Percentiles rank a stretch among this genome's conserved stretches.
These are phyloP conservation scores for Brassica rapa DNA, from an alignment of 345 rosid genomes.

Conservation along the genomic window DNA sequence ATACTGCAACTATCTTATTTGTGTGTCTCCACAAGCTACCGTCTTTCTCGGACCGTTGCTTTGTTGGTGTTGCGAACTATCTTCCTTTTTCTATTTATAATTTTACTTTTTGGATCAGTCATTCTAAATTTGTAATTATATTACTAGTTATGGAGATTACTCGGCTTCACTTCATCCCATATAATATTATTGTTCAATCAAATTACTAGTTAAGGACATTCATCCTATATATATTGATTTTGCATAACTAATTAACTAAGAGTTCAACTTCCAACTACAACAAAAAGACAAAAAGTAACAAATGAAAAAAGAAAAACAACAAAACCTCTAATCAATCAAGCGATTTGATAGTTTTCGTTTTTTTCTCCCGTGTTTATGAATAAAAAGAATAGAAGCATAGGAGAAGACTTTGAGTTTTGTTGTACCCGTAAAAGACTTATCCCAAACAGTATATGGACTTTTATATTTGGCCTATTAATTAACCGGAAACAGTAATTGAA, in stretches of 20 bases:
- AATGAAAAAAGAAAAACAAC: neutral
- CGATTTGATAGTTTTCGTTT: slow-evolving; percentile 42
- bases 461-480: neutral
- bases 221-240: neutral
- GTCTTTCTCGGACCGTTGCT: slow-evolving; percentile 38
- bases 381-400: slow-evolving; percentile 1
- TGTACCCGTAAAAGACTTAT: slow-evolving; percentile 30
- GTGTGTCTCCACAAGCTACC: slow-evolving; percentile 42
- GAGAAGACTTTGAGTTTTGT: slow-evolving; percentile 21
- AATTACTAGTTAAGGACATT: neutral
- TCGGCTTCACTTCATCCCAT: neutral
- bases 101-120: slow-evolving; percentile 17
- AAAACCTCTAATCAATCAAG: slow-evolving; percentile 29
- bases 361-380: slow-evolving; percentile 10
- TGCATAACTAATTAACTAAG: neutral
- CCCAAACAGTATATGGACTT: slow-evolving; percentile 25
- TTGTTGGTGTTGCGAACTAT: slow-evolving; percentile 34
- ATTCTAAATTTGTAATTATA: neutral
- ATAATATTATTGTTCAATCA: neutral
- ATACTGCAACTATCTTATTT: slow-evolving; percentile 35
- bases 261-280: slow-evolving; percentile 32
- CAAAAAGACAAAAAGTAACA: slow-evolving; percentile 19
- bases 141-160: neutral
- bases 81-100: slow-evolving; percentile 14
- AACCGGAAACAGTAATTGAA: neutral